Base-by-base conservation (phyloP, 2,329 filamentous ascomycete genomes). In the Thermoascus crustaceus region DNA sequence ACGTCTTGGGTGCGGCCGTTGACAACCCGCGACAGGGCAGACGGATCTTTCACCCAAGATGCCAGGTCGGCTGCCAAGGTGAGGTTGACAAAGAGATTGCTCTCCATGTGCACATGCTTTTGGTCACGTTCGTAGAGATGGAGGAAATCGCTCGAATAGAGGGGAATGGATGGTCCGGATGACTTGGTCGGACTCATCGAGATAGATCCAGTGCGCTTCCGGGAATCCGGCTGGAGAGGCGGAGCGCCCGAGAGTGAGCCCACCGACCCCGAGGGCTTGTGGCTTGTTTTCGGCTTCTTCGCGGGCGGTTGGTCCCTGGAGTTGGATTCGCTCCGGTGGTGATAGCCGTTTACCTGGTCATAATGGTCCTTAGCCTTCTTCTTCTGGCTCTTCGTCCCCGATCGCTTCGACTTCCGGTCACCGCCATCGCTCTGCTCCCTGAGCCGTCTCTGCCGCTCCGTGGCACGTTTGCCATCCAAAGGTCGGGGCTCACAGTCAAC, bases 221-320 rank as follows among this genome's bases (percentile, higher is more conserved):
- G 69, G 20, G 68, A 64, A 35, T 74, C 71, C 40, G 78, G 73
- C 2, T 73, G 74, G 36, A 82, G 74, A 39, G 77, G 78, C 40
- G 79, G 75, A 49, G 81, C 77, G 29, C 75, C 66, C 17, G 76
- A 70, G 33, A 80, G 68, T n/a, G 80, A 82, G 48, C 77, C 79
- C 44, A 85, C 66, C 1, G 88, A 94, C 39, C 81, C 79, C 20
- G 80, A 87, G 0, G 83, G 63, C 44, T 83, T 83, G 65, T 95
- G 89, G 31, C 73, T 78, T n/a, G 74, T 79, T 61, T 94, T 95
- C 1, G 80, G 58, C 52, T 86, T 87, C 61, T 94, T 95, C 24
- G 77, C 59, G 2, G 82, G 75, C 27, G 78, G 78, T 33, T 55
- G 56, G 30, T 61, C 58, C n/a, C 58, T 63, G 36, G 62, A 55